These are phyloP conservation scores for Camellia oleifera DNA, from an alignment of 179 eudicot species.

Conservation along the genomic window DNA sequence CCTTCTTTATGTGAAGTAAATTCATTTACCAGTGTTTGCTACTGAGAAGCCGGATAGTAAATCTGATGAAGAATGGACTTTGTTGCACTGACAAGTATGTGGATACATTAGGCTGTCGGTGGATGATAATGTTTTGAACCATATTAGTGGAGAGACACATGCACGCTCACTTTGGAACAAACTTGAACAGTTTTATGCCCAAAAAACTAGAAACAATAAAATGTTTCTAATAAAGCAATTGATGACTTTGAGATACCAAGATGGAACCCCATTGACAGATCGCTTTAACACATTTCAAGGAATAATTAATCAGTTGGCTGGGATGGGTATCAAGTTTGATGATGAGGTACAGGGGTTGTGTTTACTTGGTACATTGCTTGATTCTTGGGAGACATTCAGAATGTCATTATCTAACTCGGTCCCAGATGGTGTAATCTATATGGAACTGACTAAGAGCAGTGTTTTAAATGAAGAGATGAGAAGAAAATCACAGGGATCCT, in stretches of 20 bases:
- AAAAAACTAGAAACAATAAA: slow-evolving; percentile 25
- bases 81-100: slow-evolving; percentile 19
- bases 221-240: slow-evolving; percentile 20
- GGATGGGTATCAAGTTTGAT: slow-evolving; percentile 7
- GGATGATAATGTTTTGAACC: slow-evolving; percentile 28
- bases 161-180: slow-evolving; percentile 14
- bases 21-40: not conserved
- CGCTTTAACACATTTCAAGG: not conserved
- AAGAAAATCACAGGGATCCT: not conserved
- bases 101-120: slow-evolving; percentile 20
- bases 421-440: slow-evolving; percentile 16
- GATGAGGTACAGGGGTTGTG: slow-evolving; percentile 7
- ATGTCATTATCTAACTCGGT: slow-evolving; percentile 19
- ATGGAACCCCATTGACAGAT: slow-evolving; percentile 7
- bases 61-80: slow-evolving; percentile 9
- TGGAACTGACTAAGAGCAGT: slow-evolving; percentile 15
- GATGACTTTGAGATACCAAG: slow-evolving; percentile 21
- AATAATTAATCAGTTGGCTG: not conserved
- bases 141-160: slow-evolving; percentile 19
- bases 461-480: slow-evolving; percentile 21
- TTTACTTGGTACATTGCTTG: slow-evolving; percentile 11
- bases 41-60: slow-evolving; percentile 8
- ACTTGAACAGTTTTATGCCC: slow-evolving; percentile 26
- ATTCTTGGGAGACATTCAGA: slow-evolving; percentile 25
- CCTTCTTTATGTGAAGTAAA: slow-evolving; percentile 12